phyloP scores from a whole-genome alignment of 2,329 filamentous ascomycete genomes.

The Hirsutella thompsonii region DNA sequence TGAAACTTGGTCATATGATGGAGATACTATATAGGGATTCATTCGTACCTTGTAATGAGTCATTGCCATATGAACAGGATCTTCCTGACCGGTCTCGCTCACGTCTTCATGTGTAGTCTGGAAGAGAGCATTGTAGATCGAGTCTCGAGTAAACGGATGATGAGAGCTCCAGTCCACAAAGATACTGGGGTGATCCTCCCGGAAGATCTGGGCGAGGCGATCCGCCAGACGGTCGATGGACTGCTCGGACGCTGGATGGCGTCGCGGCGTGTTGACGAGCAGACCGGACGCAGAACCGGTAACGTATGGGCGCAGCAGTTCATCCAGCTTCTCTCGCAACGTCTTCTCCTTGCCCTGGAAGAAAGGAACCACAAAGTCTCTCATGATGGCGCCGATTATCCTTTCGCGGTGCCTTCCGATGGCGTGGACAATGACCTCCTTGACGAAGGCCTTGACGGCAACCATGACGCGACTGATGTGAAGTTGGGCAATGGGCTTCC shows the following conservation, averaged over 20 bases:
- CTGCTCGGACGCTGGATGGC: conserved; percentile 1
- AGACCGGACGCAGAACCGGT: conserved; percentile 4
- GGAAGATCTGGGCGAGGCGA: background rate
- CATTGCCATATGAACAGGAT: conserved; percentile 29
- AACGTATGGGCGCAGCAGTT: conserved; percentile 1
- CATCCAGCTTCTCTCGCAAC: conserved; percentile 31
- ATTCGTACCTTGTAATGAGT: conserved; percentile 30
- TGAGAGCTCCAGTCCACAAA: background rate
- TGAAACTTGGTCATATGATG: background rate
- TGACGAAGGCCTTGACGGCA: conserved; percentile 21
- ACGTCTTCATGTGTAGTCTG: conserved; percentile 5
- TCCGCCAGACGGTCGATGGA: background rate
- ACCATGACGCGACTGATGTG: conserved; percentile 20
- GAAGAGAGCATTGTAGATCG: conserved; percentile 2
- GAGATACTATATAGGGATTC: no score
- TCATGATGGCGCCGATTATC: conserved; percentile 12
- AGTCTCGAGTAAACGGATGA: background rate
- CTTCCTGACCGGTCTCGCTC: conserved; percentile 21
- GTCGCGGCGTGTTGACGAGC: conserved; percentile 18
- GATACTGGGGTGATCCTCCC: background rate
- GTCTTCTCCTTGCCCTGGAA: conserved; percentile 17
- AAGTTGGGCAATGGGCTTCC: conserved; percentile 21
- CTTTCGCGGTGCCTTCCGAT: conserved; percentile 5
- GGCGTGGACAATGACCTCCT: conserved; percentile 21
- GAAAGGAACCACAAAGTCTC: conserved; percentile 9